Base-by-base conservation (phyloP, 2,329 filamentous ascomycete species). In the Fusarium tjaetaba region DNA sequence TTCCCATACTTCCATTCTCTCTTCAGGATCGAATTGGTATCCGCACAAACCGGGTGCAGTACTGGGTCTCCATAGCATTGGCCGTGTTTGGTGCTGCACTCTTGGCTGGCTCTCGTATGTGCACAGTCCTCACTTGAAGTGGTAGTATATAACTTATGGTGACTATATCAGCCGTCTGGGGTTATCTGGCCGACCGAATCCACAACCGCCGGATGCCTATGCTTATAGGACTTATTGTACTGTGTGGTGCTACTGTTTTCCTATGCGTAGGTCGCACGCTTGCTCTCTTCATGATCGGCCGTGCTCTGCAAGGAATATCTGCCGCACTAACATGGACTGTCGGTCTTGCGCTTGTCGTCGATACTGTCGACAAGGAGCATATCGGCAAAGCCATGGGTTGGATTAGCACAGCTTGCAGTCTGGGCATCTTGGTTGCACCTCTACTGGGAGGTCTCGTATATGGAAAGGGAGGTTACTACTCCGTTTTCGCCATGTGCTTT, bases 401-500 rank as follows among this genome's bases (percentile, higher is more conserved):
- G 79, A 76, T 82, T 24, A 80, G 80, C 46, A 79, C 78, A 62
- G 76, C 80, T 8, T 75, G 77, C n/a, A 81, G 80, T 55, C 58
- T 80, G n/a, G 80, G 78, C 28, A 78, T 80, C 42, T 66, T 82
- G 20, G 60, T 70, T 4, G 80, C 81, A 20, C 81, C 81, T 42
- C 61, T 82, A 6, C 70, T 82, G 5, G 81, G 81, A 20, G 81
- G 81, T 39, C 68, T 82, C 8, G 80, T 82, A 7, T 82, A 81
- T 49, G 75, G 76, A 24, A 75, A 74, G 24, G 79, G 76, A 7
- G 81, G 80, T 5, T 82, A 82, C 64, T 81, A 80, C 64, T 59
- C 79, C 22, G 79, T 82, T 30, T 82, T 81, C 67, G 77, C 77
- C 32, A 81, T 82, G 77, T 82, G 81, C 55, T 82, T 82, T 59